phyloP scores from a whole-genome alignment of 2,329 filamentous ascomycete genomes.

The Rhinocladiella mackenziei region DNA sequence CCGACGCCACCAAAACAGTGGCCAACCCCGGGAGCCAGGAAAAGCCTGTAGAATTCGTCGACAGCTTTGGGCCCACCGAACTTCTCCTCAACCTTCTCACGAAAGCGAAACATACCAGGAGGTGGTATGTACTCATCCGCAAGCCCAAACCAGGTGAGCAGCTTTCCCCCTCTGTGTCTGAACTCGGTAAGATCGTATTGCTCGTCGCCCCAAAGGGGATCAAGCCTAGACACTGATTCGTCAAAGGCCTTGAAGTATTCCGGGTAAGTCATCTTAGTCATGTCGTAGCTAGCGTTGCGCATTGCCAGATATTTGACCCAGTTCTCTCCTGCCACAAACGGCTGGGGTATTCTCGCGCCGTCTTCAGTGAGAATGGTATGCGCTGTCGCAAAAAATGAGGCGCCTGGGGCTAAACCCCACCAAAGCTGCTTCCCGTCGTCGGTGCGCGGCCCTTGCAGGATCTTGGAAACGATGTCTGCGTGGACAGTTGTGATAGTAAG shows the following conservation, averaged over 20 bases:
- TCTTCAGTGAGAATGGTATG: conserved; percentile 1
- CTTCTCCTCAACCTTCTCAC: conserved; percentile 21
- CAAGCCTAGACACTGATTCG: conserved; percentile 32
- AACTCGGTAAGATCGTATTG: conserved; percentile 40
- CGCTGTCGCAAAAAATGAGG: conserved; percentile 6
- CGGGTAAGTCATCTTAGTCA: conserved; percentile 33
- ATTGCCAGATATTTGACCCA: conserved; percentile 38
- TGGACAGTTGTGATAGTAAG: conserved; percentile 9
- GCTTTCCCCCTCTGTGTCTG: conserved; percentile 37
- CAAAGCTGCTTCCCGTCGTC: conserved; percentile 5
- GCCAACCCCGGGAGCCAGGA: conserved; percentile 16
- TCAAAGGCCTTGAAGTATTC: conserved; percentile 31
- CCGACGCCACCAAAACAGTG: conserved; percentile 18
- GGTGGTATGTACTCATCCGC: conserved; percentile 40
- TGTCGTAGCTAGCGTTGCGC: conserved; percentile 34
- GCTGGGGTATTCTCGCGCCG: conserved; percentile 2
- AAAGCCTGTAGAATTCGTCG: conserved; percentile 17
- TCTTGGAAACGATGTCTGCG: conserved; percentile 11
- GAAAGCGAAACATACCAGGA: conserved; percentile 38
- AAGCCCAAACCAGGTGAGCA: conserved; percentile 44
- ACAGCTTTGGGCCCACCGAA: conserved; percentile 12
- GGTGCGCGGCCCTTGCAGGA: conserved; percentile 10
- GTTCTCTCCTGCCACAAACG: conserved; percentile 6
- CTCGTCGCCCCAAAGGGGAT: conserved; percentile 33
- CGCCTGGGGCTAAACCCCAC: conserved; percentile 10